Conservation (phyloP, 805 yeast genomes). For the Pichia membranifaciens region DNA sequence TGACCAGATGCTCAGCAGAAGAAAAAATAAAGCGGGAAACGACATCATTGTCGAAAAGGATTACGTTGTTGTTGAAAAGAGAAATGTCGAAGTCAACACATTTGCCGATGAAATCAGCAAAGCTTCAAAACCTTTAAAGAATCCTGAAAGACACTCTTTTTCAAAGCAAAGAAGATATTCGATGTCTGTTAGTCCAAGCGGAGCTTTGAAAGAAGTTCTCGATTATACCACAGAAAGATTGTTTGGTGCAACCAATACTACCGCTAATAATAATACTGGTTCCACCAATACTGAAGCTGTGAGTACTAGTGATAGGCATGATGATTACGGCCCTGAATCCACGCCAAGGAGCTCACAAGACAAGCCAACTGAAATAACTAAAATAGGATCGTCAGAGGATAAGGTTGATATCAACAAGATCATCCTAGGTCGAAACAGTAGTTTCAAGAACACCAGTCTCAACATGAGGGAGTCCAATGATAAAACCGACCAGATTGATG, state of each 20-base stretch:
- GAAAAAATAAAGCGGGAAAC: neutral
- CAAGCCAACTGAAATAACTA: too few relatives aligned
- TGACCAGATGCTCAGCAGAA: neutral
- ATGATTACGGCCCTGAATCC: too few relatives aligned
- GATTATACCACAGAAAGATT: constrained; percentile 83
- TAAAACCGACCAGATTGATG: constrained; percentile 13
- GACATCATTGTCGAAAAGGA: constrained; percentile 56
- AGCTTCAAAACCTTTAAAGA: constrained; percentile 16
- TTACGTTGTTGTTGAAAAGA: constrained; percentile 90
- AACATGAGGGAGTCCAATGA: neutral
- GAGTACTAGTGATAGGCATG: too few relatives aligned
- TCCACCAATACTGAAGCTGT: constrained; percentile 13
- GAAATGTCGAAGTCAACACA: constrained; percentile 92
- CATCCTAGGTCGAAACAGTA: neutral
- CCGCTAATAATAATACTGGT: constrained; percentile 2
- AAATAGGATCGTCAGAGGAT: neutral
- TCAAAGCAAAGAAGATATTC: constrained; percentile 8
- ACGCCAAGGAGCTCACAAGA: too few relatives aligned
- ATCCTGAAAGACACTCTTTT: constrained; percentile 36
- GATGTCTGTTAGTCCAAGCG: constrained; percentile 54
- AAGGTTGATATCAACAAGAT: neutral
- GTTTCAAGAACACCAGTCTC: neutral
- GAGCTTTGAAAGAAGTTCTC: constrained; percentile 82
- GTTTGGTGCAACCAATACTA: constrained; percentile 45
- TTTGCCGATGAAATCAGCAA: constrained; percentile 86